These are phyloP conservation scores for Marchantia paleacea DNA, from an alignment of 225 moss, liverwort and hornwort species.

Conservation along the genomic window DNA sequence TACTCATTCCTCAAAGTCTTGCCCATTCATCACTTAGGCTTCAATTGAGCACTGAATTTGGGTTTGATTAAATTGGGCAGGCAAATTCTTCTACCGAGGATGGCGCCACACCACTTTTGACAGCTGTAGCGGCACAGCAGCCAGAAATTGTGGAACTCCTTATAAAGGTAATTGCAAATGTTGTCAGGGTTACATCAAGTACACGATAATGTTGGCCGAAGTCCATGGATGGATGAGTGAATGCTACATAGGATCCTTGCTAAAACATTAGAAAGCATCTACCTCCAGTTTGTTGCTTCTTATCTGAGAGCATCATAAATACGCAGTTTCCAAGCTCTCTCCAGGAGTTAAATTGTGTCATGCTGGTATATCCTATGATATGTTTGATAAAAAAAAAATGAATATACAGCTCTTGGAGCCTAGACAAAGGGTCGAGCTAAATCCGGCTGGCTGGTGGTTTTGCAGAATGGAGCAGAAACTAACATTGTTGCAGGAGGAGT, in stretches of 20 bases:
- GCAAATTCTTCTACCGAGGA: slow-evolving; percentile 84
- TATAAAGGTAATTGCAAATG: slow-evolving; percentile 40
- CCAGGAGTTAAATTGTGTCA: not conserved
- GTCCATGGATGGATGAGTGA: too few relatives aligned
- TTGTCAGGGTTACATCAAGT: not conserved
- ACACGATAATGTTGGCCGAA: not conserved
- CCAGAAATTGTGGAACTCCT: slow-evolving; percentile 73
- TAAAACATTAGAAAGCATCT: not conserved
- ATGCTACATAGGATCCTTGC: not conserved
- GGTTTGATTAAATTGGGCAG: slow-evolving; percentile 31
- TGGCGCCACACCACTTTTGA: slow-evolving; percentile 82
- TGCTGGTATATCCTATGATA: not conserved
- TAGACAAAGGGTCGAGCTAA: not conserved
- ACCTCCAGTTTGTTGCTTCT: too few relatives aligned
- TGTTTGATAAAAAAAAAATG: not conserved
- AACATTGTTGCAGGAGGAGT: slow-evolving; percentile 73
- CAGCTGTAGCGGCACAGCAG: slow-evolving; percentile 81
- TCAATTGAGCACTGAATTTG: not conserved
- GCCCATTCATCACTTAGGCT: not conserved
- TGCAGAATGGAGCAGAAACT: slow-evolving; percentile 79
- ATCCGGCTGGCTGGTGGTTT: not conserved
- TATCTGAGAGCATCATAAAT: not conserved
- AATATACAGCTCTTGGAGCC: not conserved
- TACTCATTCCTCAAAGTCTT: not conserved
- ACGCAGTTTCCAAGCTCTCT: not conserved